These are phyloP conservation scores for Penicillium sp. DNA, from an alignment of 2,329 filamentous ascomycete species.

Conservation along the genomic window DNA sequence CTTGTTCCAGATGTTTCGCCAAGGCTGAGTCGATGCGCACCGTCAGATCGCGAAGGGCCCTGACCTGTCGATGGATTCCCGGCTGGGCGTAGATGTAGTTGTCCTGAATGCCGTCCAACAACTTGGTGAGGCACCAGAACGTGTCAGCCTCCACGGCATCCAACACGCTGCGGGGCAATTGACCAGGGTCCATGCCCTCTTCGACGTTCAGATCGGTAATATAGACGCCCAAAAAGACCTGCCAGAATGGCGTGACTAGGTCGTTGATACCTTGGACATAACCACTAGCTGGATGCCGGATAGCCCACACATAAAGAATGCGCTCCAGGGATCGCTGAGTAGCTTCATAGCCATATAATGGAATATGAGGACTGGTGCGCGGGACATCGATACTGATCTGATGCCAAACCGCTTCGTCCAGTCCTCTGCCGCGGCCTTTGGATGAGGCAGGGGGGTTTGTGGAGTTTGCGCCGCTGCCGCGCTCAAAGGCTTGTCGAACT, in stretches of 20 bases:
- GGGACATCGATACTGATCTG: conserved; percentile 99
- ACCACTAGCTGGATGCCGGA: conserved; percentile 92
- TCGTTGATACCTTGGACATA: conserved; percentile 99
- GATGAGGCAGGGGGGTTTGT: conserved; percentile 43
- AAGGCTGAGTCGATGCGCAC: conserved; percentile 81
- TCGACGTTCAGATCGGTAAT: conserved; percentile 93
- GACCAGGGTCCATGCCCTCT: conserved; percentile 93
- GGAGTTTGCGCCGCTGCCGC: conserved; percentile 48
- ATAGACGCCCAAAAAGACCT: conserved; percentile 92
- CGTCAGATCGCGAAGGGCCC: conserved; percentile 84
- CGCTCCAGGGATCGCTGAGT: conserved; percentile 92
- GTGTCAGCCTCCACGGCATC: conserved; percentile 97
- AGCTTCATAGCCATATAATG: conserved; percentile 92
- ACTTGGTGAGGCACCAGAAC: conserved; percentile 97
- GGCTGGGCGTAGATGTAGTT: conserved; percentile 98
- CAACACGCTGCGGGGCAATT: conserved; percentile 83
- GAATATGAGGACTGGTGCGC: conserved; percentile 91
- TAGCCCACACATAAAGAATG: conserved; percentile 96
- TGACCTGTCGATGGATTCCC: conserved; percentile 91
- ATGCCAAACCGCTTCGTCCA: conserved; percentile 98
- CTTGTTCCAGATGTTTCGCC: conserved; percentile 83
- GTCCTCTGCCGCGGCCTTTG: conserved; percentile 65
- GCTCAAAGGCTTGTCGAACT: conserved; percentile 68
- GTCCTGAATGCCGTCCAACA: conserved; percentile 98
- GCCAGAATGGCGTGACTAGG: conserved; percentile 95